Evolutionary conservation across 495 filamentous ascomycete genomes (phyloP), one percentile per base, ranked within the genome.

Genomic region (Aspergillus hancockii): DNA sequence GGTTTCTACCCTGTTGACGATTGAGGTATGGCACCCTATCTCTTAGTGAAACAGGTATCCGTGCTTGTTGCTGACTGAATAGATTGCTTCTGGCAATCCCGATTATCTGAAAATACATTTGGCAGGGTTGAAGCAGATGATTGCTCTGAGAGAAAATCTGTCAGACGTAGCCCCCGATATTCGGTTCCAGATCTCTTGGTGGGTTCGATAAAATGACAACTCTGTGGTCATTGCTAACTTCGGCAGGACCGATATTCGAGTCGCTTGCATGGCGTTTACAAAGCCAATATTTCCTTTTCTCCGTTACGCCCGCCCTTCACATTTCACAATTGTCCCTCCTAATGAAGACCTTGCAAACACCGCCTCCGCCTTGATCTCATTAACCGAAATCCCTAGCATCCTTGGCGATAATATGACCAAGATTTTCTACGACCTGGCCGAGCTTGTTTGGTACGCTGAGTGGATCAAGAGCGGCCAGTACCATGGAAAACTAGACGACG

Each of bases 161-260:
- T 69, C 74, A 12, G 75, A 80, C 30, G 75, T 80, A 4, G 66
- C 72, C 8, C 62, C 68, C 12, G 67, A 76, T 34, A 66, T 80
- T 28, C 75, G 77, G 58, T 77, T 71, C 59, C 77, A 80, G 23
- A 78, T 80, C 13, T 73, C 75, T 70, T 80, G 77, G 77, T 80
- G 21, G 49, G 70, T 64, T 18, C 12, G 9, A 36, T 9, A 49
- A 25, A 13, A 8, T 18, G 34, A 38, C 25, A 18, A 6, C 47
- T 2, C n/a, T 46, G 3, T 3, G 12, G 19, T 9, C 3, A 14
- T 18, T 25, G 62, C 61, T 66, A 51, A 70, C 51, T 22, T 3
- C 21, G 28, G 23, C 41, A 80, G 77, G 77, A 80, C 75, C 23
- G 77, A 80, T 60, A 75, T 80, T 25, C 75, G 77, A 49, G 75